Evolutionary conservation across 2,329 filamentous ascomycete genomes (phyloP), one percentile per base, ranked within the genome.

Genomic region (Alternaria longipes): DNA sequence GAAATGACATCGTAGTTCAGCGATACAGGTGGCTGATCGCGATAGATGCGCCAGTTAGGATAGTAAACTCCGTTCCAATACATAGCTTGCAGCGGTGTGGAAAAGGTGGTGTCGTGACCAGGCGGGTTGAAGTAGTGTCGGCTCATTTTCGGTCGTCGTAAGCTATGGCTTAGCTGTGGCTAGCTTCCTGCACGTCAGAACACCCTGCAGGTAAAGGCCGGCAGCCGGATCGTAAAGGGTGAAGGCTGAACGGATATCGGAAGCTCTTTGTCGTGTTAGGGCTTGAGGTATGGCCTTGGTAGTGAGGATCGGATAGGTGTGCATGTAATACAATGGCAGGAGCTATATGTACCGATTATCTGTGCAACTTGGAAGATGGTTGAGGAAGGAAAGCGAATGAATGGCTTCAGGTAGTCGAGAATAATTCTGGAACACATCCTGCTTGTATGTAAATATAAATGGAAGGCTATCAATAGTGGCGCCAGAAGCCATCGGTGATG

Each of bases 31-130:
- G 90, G 90, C 70, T 92, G 87, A 65, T 89, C 86, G 58, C 85
- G 84, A 79, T 93, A 93, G 67, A 93, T 87, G 60, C 89, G 84
- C 81, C 87, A 89, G 79, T 92, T 94, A n/a, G 91, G 91, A 77
- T 92, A 95, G 80, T 94, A 95, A 18, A 93, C 90, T 22, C 90
- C 91, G 78, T 95, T 95, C 72, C 86, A 74, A 59, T 74, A 80
- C 78, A 81, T 80, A 30, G 65, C 70, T 70, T 75, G 60, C 46
- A 70, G 65, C 55, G 67, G 70, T 67, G 70, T 64, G 42, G 72
- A 73, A 65, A 73, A 72, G 53, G 59, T 56, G 67, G 56, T 70
- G 69, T 74, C 51, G 69, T 72, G 64, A 66, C 63, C 56, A 59
- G 58, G 65, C 51, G 56, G 65, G 54, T 50, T 62, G 66, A 67